Evolutionary conservation across 164 flowering plant genomes (phyloP), one percentile per base, ranked within the genome.

Genomic region (Brasenia schreberi): DNA sequence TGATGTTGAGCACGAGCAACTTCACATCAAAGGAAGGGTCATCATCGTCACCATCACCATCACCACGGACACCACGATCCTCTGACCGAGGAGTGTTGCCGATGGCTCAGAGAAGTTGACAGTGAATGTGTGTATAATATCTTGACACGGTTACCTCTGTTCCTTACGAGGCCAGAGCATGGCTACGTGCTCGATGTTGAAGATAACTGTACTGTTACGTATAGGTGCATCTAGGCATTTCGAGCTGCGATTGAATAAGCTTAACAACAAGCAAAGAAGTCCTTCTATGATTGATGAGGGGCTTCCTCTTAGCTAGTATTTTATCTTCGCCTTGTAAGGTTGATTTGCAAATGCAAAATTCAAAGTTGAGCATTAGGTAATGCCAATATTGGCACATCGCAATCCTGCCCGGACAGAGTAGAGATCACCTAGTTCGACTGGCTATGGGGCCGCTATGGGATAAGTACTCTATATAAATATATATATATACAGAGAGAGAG

Each of bases 21-120:
- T 7, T 18, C 63, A 16, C 63, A 16, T 18, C 63, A 33, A 33
- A 4, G 39, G 39, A 33, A 33, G 4, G 39, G 33, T 18, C 63
- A 61, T 7, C 63, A 61, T 18, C 60, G 52, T 2, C 39, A 16
- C 27, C 67, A 49, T 49, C 53, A 65, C 4, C 59, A 53, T 19
- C 5, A 33, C 61, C 39, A 3, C 39, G 17, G 19, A 1, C 58
- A 65, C 18, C 17, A 9, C 19, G 43, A 58, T 17, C 9, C 39
- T 6, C 42, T 4, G 11, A 42, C 16, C 7, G n/a, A 52, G 5
- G 14, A 58, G n/a, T 66, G 68, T 53, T 66, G 68, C 62, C 19
- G 68, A 42, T 66, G 68, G 68, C 39, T 66, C 19, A 19, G 19
- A n/a, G 12, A 49, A 12, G 18, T 66, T 18, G 68, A 66, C 61